These are phyloP conservation scores for Mercurialis annua DNA, from an alignment of 345 rosid genomes.

Conservation along the genomic window DNA sequence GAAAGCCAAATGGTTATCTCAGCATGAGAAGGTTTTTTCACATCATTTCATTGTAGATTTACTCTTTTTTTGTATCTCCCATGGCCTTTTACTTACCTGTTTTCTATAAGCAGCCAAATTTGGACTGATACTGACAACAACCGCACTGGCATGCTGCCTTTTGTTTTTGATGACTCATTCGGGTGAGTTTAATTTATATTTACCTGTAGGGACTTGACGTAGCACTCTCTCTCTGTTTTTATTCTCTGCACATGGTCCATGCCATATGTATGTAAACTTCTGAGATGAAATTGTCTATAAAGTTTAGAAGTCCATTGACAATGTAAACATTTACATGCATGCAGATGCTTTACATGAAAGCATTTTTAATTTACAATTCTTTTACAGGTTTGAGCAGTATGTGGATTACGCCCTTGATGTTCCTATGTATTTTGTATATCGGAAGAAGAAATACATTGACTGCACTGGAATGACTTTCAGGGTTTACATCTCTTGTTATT, in stretches of 20 bases:
- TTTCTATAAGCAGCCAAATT: conserved; percentile 63
- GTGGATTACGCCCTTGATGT: conserved; percentile 99
- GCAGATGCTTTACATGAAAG: not conserved
- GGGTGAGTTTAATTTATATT: conserved; percentile 54
- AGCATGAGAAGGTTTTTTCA: conserved; percentile 87
- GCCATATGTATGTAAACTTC: not conserved
- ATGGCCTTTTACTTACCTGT: conserved; percentile 21
- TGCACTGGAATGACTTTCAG: conserved; percentile 94
- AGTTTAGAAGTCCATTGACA: not conserved
- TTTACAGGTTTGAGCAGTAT: conserved; percentile 92
- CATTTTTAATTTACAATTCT: conserved; percentile 1
- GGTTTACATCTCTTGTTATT: conserved; percentile 62
- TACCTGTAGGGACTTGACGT: not conserved
- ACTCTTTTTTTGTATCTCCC: conserved; percentile 3
- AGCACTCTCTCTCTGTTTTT: not conserved
- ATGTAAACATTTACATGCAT: not conserved
- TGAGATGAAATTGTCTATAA: not conserved
- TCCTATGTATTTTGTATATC: conserved; percentile 97
- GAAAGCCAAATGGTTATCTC: conserved; percentile 95
- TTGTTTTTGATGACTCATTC: conserved; percentile 85
- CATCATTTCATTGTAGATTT: conserved; percentile 3
- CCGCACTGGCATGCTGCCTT: conserved; percentile 95
- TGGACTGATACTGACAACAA: conserved; percentile 95
- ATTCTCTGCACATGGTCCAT: not conserved
- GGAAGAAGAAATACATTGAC: conserved; percentile 78